Evolutionary conservation across 1,284 basidiomycete species (phyloP), one percentile per base, ranked within the genome.

Genomic region (Microbotryum saponariae): DNA sequence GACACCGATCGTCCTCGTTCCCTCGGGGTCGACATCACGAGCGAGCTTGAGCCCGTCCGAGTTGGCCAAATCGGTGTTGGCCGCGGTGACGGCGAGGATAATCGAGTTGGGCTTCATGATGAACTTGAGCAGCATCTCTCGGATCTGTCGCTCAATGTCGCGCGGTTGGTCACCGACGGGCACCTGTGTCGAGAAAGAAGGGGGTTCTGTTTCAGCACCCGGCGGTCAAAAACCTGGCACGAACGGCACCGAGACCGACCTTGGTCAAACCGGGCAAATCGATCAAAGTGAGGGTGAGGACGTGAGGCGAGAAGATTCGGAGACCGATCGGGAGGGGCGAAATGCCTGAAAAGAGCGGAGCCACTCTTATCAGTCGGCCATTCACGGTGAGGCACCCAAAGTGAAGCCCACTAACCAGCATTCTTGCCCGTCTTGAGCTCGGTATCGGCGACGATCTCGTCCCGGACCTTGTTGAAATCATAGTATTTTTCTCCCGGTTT

Each of bases 361-460:
- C 42, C 46, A 21, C n/a, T 54, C n/a, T 47, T 44, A 25, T 49
- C 23, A 62, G 31, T 45, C 37, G 16, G 25, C 23, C 18, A 58
- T 16, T 29, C 33, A 49, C 25, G 37, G 33, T 45, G 51, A 31
- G 12, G n/a, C 31, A 10, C 29, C 37, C 8, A 16, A 10, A 18
- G 27, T 31, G 33, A 27, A 25, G 27, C 48, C 25, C 3, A 71
- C 77, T 65, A 66, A 81, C 81, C 78, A 58, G 92, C 93, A 74
- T 97, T 97, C 77, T 89, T 89, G 63, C 94, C 94, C 0, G 94
- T 98, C 83, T 97, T 97, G 63, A 89, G 88, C 74, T 97, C 94
- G 1, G 94, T 98, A 75, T 98, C 94, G 64, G 87, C 85, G 42
- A 97, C 83, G 72, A 98, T 98, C 78, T 98, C 94, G 53, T 89